Base-by-base conservation (phyloP, 2,329 filamentous ascomycete genomes). In the Epichloe elymi region DNA sequence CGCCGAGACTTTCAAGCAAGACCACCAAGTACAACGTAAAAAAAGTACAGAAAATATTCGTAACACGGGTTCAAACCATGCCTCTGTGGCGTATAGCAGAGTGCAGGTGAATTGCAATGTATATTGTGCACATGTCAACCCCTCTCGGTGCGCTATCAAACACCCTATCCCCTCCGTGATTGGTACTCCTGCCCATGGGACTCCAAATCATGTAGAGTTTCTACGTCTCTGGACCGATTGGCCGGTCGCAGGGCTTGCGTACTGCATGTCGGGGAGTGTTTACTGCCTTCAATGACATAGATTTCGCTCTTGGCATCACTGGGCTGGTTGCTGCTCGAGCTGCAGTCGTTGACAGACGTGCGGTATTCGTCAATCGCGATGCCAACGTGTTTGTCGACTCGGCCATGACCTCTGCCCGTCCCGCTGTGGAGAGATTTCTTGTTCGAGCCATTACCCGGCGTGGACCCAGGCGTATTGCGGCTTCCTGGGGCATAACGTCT, bases 401-500 rank as follows among this genome's bases (percentile, higher is more conserved):
- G 43, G 7, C 30, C 39, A n/a, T 46, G 46, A 10, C 19, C 41
- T 15, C 33, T 35, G 37, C 20, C 17, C 15, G 45, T 10, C 37
- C 67, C 54, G 10, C 57, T 55, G 20, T 64, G 59, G 6, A 72
- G 58, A 3, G 66, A 67, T 11, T 70, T 56, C 30, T 72, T 69
- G 26, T 63, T 60, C 4, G 63, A 64, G 0, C 65, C 69, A 35
- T 60, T 66, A 1, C 59, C 65, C 2, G 64, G 64, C 60, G 65
- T 66, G 11, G 52, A 54, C 35, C 53, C 37, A 15, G 40, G 43
- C 10, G 40, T 42, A 33, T 59, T 61, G 38, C 59, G 54, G 39
- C 60, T 63, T 39, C 60, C 61, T 4, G 60, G 61, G 5, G 65
- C 37, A 42, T 53, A 68, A 33, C 57, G 60, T 41, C 50, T 43